Evolutionary conservation across 106 monocot species (phyloP).

Genomic region (Dendrobium chrysotoxum): DNA sequence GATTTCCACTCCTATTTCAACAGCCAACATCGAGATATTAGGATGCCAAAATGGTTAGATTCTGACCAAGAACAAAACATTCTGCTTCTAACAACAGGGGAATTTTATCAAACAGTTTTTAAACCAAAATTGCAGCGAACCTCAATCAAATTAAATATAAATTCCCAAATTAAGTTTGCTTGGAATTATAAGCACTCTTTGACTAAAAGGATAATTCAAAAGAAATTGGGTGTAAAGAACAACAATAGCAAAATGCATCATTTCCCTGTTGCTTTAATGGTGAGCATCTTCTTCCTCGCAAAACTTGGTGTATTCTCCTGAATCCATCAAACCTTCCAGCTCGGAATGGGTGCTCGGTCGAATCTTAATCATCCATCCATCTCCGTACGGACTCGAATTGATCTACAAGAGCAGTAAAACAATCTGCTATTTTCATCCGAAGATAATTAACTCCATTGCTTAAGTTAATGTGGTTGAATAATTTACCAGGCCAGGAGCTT

Average conservation of each 20-base stretch:
- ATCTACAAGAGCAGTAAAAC: constrained; percentile 29
- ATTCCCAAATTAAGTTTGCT: too few species aligned
- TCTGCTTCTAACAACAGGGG: too few species aligned
- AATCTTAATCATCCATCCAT: constrained; percentile 99
- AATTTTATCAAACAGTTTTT: too few species aligned
- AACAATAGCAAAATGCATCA: background rate
- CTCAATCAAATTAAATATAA: too few species aligned
- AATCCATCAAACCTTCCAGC: constrained; percentile 55
- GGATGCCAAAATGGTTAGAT: too few species aligned
- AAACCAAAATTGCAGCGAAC: too few species aligned
- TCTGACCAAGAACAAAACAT: too few species aligned
- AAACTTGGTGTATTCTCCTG: constrained; percentile 63
- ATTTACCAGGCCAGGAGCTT: constrained; percentile 56
- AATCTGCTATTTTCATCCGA: background rate
- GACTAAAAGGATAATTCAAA: too few species aligned
- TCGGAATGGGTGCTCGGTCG: constrained; percentile 71
- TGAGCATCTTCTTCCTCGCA: constrained; percentile 94
- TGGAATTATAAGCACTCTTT: too few species aligned
- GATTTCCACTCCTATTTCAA: too few species aligned
- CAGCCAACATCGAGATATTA: too few species aligned
- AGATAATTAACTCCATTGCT: background rate
- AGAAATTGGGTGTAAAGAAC: too few species aligned
- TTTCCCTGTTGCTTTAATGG: background rate
- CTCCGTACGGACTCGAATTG: constrained; percentile 70
- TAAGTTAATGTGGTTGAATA: background rate